Evolutionary conservation across 2,329 filamentous ascomycete genomes (phyloP).

Genomic region (Stachybotrys elegans): DNA sequence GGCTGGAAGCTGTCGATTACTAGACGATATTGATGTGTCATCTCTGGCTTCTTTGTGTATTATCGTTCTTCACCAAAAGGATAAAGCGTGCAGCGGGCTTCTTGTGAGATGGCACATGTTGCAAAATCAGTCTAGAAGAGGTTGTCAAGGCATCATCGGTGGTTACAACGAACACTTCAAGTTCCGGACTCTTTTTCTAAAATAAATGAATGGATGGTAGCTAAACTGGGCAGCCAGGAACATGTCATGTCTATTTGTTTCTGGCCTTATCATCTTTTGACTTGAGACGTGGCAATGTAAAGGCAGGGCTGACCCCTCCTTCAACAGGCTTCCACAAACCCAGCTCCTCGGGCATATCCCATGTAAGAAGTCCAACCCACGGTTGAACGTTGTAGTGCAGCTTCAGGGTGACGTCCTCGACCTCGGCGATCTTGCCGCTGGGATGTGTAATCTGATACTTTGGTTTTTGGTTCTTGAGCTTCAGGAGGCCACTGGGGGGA

Average conservation of each 20-base stretch:
- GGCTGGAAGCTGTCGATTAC: too few species aligned
- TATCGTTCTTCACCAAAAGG: too few species aligned
- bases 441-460: slow-evolving; percentile 98
- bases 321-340: slow-evolving; percentile 61
- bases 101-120: too few species aligned
- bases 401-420: slow-evolving; percentile 68
- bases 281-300: slow-evolving; percentile 63
- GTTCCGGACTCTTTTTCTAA: too few species aligned
- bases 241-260: background rate
- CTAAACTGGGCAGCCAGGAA: too few species aligned
- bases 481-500: slow-evolving; percentile 59
- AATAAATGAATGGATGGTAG: too few species aligned
- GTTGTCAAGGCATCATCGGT: too few species aligned
- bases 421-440: slow-evolving; percentile 68
- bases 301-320: slow-evolving; percentile 59
- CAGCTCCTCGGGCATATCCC: slow-evolving; percentile 59
- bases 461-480: slow-evolving; percentile 77
- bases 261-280: slow-evolving; percentile 26
- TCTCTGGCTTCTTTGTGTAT: too few species aligned
- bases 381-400: slow-evolving; percentile 97
- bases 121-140: too few species aligned
- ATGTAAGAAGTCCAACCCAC: slow-evolving; percentile 85
- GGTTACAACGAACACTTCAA: too few species aligned
- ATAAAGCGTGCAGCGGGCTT: too few species aligned
- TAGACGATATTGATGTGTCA: too few species aligned